Evolutionary conservation across 352 stramenopile genomes (phyloP).

Genomic region (Globisporangium carolinianum): DNA sequence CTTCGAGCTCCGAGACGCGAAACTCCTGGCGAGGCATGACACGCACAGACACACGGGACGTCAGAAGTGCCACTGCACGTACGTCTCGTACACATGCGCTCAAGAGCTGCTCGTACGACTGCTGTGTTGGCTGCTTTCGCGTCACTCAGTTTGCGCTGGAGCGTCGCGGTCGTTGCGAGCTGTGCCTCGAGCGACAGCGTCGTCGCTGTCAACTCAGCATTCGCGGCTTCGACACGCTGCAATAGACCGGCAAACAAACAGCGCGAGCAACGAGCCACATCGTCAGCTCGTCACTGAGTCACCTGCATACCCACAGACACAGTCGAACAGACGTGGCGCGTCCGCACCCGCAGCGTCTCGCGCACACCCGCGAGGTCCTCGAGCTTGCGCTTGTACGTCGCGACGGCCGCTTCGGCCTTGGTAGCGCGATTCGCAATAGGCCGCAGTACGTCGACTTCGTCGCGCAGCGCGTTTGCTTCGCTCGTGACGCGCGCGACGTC

Average conservation of each 20-base stretch:
- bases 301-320: not conserved
- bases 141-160: conserved; percentile 62
- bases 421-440: conserved; percentile 34
- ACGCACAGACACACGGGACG: too few relatives aligned
- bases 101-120: conserved; percentile 23
- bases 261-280: too few relatives aligned
- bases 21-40: conserved; percentile 35
- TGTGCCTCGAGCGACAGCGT: conserved; percentile 49
- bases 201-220: conserved; percentile 45
- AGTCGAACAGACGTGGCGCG: conserved; percentile 6
- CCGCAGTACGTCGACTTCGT: conserved; percentile 68
- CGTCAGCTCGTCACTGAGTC: not conserved
- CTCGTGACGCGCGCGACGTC: conserved; percentile 25
- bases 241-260: not conserved
- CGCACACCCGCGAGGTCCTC: conserved; percentile 49
- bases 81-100: too few relatives aligned
- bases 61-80: too few relatives aligned
- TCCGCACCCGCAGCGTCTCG: conserved; percentile 34
- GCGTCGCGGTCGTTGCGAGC: conserved; percentile 28
- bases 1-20: conserved; percentile 46
- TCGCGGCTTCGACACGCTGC: conserved; percentile 50
- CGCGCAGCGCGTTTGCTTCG: conserved; percentile 31
- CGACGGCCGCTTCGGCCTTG: conserved; percentile 37
- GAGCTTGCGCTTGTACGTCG: conserved; percentile 70
- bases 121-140: conserved; percentile 58